Conservation (phyloP, 495 filamentous ascomycete species). For the Cryomyces antarcticus region DNA sequence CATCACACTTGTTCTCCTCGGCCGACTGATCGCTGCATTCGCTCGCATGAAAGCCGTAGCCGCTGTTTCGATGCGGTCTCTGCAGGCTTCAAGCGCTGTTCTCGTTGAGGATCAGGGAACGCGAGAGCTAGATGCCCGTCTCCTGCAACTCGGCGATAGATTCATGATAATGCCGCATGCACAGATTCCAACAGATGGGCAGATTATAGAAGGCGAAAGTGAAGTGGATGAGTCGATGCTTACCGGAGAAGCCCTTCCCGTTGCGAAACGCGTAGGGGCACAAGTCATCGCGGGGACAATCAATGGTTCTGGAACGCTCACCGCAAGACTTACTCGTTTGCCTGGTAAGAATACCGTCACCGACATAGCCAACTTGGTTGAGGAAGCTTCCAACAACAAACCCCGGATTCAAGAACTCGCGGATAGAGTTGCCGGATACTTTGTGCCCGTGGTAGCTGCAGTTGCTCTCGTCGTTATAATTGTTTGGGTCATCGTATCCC, state of each 20-base stretch:
- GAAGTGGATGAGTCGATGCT: constrained; percentile 62
- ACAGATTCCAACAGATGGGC: constrained; percentile 48
- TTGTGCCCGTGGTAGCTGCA: constrained; percentile 41
- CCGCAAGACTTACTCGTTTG: constrained; percentile 35
- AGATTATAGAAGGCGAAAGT: constrained; percentile 35
- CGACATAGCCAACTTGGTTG: constrained; percentile 46
- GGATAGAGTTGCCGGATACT: constrained; percentile 42
- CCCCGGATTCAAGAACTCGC: constrained; percentile 48
- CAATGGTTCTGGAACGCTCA: constrained; percentile 37
- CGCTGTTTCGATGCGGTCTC: constrained; percentile 40
- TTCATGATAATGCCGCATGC: constrained; percentile 44
- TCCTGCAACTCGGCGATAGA: constrained; percentile 52
- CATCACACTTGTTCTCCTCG: constrained; percentile 56
- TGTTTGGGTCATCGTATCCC: constrained; percentile 41
- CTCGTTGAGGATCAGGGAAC: constrained; percentile 16
- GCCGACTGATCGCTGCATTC: constrained; percentile 40
- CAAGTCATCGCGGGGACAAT: constrained; percentile 45
- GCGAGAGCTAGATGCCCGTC: constrained; percentile 39
- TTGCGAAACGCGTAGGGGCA: constrained; percentile 30
- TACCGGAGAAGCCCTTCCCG: constrained; percentile 45
- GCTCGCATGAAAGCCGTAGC: constrained; percentile 45
- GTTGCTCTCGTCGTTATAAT: constrained; percentile 35
- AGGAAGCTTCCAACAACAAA: constrained; percentile 47
- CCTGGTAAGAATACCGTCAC: constrained; percentile 57
- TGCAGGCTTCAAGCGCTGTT: constrained; percentile 30